Percentiles rank a stretch among this genome's conserved stretches.
Conservation (phyloP, 306 rosid genomes). For the Argentina anserina region DNA sequence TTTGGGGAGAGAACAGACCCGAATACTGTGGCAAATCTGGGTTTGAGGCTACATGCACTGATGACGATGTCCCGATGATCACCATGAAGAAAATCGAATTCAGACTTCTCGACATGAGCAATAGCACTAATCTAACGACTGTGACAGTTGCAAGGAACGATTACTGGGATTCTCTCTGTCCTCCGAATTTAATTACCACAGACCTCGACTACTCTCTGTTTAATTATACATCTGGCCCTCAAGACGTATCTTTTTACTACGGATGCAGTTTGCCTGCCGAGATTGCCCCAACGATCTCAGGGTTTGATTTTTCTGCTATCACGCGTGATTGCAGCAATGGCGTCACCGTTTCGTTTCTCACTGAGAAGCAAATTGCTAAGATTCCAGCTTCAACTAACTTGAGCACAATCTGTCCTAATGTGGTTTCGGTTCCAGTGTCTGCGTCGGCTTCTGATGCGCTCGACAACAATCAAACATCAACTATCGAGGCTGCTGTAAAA, state of each 20-base stretch:
- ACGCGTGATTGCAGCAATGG: fast-evolving
- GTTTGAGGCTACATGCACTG: neutral
- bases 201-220: neutral
- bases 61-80: fast-evolving
- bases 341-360: neutral
- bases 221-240: neutral
- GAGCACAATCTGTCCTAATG: neutral
- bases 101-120: neutral
- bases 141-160: constrained; percentile 6
- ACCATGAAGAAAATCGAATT: neutral
- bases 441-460: neutral
- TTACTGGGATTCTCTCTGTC: neutral
- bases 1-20: constrained; percentile 21
- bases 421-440: neutral
- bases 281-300: neutral
- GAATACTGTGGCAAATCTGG: constrained; percentile 17
- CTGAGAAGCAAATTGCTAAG: neutral
- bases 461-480: fast-evolving
- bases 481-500: fast-evolving
- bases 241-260: neutral
- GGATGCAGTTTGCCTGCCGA: neutral
- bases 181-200: neutral
- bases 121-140: fast-evolving
- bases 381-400: neutral
- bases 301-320: neutral